phyloP scores from a whole-genome alignment of 768 basidiomycete genomes.

The Suillus decipiens region DNA sequence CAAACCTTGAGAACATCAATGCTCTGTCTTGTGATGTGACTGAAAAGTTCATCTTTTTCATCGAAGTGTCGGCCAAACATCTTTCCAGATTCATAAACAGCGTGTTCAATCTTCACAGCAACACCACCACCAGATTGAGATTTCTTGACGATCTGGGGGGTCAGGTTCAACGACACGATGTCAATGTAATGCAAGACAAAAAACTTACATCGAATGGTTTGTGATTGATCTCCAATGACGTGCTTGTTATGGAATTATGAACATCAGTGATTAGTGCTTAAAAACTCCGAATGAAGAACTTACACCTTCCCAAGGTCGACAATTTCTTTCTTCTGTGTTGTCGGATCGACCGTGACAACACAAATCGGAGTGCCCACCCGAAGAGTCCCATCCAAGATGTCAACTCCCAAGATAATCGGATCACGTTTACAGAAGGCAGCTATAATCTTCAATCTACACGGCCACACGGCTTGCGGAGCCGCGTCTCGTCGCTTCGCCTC shows the following conservation, averaged over 20 bases:
- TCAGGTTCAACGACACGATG: not conserved
- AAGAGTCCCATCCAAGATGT: constrained; percentile 90
- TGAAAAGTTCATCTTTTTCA: constrained; percentile 92
- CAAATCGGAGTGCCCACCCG: constrained; percentile 93
- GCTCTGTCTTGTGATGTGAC: constrained; percentile 87
- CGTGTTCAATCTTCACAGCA: constrained; percentile 98
- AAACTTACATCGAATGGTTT: constrained; percentile 73
- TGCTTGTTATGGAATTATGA: constrained; percentile 46
- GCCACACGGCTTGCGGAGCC: constrained; percentile 95
- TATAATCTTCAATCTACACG: constrained; percentile 89
- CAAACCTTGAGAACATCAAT: constrained; percentile 93
- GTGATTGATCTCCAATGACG: constrained; percentile 97
- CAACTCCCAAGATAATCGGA: constrained; percentile 95
- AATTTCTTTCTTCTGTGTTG: constrained; percentile 87
- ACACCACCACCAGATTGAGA: constrained; percentile 94
- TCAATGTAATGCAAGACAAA: not conserved
- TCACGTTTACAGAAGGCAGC: constrained; percentile 97
- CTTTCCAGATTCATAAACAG: constrained; percentile 92
- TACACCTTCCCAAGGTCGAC: constrained; percentile 94
- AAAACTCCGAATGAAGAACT: constrained; percentile 28
- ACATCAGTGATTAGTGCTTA: constrained; percentile 12
- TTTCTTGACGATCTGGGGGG: constrained; percentile 80
- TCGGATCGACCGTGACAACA: constrained; percentile 89
- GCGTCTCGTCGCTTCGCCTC: constrained; percentile 93
- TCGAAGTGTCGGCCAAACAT: constrained; percentile 96